These are phyloP conservation scores for Cladosporium phlei DNA, from an alignment of 2,329 filamentous ascomycete genomes.

Conservation along the genomic window DNA sequence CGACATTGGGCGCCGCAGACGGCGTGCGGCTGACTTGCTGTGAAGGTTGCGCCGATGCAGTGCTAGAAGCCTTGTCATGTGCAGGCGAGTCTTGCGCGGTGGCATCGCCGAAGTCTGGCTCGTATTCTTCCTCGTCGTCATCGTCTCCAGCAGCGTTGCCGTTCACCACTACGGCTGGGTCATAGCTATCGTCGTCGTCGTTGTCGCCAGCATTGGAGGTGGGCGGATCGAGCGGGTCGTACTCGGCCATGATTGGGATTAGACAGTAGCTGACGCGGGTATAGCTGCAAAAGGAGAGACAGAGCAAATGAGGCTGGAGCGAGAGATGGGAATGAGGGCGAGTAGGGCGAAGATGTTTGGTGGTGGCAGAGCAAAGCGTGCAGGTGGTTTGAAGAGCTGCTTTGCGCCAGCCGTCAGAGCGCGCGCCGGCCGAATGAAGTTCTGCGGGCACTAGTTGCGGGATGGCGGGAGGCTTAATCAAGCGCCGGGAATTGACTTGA, in stretches of 20 bases:
- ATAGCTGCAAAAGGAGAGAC: not conserved
- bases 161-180: constrained; percentile 22
- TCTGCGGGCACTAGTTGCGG: no score
- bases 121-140: constrained; percentile 33
- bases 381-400: not conserved
- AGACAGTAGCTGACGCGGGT: not conserved
- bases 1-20: constrained; percentile 34
- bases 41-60: constrained; percentile 29
- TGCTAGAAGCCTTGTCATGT: constrained; percentile 13
- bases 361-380: no score
- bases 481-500: no score
- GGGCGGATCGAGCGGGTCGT: constrained; percentile 25
- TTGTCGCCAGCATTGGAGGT: constrained; percentile 27
- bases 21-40: constrained; percentile 32
- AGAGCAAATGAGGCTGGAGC: not conserved
- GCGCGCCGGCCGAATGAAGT: not conserved
- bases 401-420: constrained; percentile 9
- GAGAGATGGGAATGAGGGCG: not conserved
- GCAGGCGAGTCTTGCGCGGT: constrained; percentile 3
- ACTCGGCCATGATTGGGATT: constrained; percentile 40
- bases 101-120: constrained; percentile 27
- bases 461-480: no score
- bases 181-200: constrained; percentile 38
- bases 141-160: constrained; percentile 20
- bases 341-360: not conserved